These are phyloP conservation scores for Bauhinia variegata DNA, from an alignment of 306 rosid species.

Conservation along the genomic window DNA sequence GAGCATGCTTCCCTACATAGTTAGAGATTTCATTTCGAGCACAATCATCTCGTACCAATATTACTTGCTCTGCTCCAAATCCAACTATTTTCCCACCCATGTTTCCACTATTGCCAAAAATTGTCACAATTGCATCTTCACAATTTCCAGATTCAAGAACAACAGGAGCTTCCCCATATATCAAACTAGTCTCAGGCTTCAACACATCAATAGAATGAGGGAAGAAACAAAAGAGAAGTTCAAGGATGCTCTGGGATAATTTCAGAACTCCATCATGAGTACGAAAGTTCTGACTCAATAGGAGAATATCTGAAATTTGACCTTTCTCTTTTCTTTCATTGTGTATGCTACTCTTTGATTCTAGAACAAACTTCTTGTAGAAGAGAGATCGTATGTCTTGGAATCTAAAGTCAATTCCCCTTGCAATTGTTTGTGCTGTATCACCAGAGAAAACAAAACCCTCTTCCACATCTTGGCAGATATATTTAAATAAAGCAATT, in stretches of 20 bases:
- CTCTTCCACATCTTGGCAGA: too few relatives aligned
- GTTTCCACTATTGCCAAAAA: slow-evolving; percentile 62
- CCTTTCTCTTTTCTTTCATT: slow-evolving; percentile 50
- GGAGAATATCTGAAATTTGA: slow-evolving; percentile 49
- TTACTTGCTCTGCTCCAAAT: slow-evolving; percentile 84
- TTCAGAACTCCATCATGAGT: slow-evolving; percentile 76
- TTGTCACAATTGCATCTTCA: slow-evolving; percentile 65
- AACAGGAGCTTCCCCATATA: slow-evolving; percentile 71
- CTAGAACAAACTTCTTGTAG: slow-evolving; percentile 58
- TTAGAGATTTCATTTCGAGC: slow-evolving; percentile 50
- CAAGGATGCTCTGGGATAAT: too few relatives aligned
- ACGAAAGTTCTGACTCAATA: slow-evolving; percentile 71
- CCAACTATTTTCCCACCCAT: slow-evolving; percentile 55
- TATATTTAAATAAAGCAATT: too few relatives aligned
- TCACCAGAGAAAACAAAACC: too few relatives aligned
- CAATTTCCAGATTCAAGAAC: slow-evolving; percentile 57
- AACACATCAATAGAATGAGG: slow-evolving; percentile 65
- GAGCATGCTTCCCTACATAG: slow-evolving; percentile 73
- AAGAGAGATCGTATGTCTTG: slow-evolving; percentile 68
- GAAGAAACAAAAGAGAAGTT: slow-evolving; percentile 65
- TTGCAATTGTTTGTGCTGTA: too few relatives aligned
- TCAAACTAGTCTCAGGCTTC: slow-evolving; percentile 74
- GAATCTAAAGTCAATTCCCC: slow-evolving; percentile 74
- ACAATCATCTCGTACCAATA: slow-evolving; percentile 73
- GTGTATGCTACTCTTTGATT: slow-evolving; percentile 35